These are phyloP conservation scores for Diaporthe ilicicola DNA, from an alignment of 2,329 filamentous ascomycete species.

Conservation along the genomic window DNA sequence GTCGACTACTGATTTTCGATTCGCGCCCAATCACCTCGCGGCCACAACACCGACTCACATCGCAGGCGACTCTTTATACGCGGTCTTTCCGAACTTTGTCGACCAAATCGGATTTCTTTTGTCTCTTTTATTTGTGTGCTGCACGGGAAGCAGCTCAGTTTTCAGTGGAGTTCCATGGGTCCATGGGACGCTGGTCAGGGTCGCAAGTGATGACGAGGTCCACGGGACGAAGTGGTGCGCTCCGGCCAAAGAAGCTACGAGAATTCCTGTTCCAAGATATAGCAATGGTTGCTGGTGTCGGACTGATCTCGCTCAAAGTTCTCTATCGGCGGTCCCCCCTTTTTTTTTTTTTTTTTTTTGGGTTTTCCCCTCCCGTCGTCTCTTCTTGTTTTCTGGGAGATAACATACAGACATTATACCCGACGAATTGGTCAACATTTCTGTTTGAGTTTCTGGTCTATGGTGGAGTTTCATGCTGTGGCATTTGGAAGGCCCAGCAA, in stretches of 20 bases:
- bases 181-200: background rate
- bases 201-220: background rate
- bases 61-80: background rate
- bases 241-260: background rate
- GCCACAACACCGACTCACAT: background rate
- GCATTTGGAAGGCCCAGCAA: background rate
- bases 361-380: background rate
- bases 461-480: background rate
- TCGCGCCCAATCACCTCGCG: background rate
- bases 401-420: slow-evolving; percentile 31
- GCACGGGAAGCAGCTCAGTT: background rate
- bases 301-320: background rate
- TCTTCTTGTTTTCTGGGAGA: slow-evolving; percentile 23
- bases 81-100: background rate
- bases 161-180: slow-evolving; percentile 1
- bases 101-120: background rate
- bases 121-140: slow-evolving; percentile 12
- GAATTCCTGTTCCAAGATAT: background rate
- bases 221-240: background rate
- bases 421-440: slow-evolving; percentile 22
- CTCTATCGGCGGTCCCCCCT: background rate
- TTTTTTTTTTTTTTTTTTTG: background rate
- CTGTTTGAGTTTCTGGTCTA: slow-evolving; percentile 20
- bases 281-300: background rate
- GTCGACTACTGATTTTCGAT: background rate